Conservation (phyloP, 306 rosid species). For the Senna siamea region DNA sequence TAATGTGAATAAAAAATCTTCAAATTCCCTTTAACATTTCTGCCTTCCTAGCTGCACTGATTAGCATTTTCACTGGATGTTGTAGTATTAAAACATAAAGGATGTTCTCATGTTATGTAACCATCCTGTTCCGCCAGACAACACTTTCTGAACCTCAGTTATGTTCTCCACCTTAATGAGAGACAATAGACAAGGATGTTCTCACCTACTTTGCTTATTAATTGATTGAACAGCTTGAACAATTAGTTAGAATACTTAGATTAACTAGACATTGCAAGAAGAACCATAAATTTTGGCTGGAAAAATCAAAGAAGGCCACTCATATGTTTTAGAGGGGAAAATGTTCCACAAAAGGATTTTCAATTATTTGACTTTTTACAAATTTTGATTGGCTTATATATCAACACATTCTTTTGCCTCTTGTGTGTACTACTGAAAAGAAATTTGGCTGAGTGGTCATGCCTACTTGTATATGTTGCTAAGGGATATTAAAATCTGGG, state of each 20-base stretch:
- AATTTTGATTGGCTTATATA: conserved; percentile 18
- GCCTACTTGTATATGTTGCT: neutral
- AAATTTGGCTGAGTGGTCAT: conserved; percentile 1
- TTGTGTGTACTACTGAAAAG: neutral
- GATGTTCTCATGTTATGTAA: too few species aligned
- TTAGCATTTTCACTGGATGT: too few species aligned
- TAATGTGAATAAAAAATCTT: too few species aligned
- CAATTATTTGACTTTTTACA: conserved; percentile 5
- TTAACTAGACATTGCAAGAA: neutral
- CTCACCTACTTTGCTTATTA: neutral
- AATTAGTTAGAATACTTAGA: conserved; percentile 9
- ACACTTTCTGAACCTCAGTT: too few species aligned
- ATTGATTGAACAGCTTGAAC: neutral
- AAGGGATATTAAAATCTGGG: conserved; percentile 31
- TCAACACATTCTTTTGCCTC: neutral
- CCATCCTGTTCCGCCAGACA: too few species aligned
- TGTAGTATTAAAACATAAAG: too few species aligned
- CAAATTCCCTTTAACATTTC: too few species aligned
- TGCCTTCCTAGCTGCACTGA: too few species aligned
- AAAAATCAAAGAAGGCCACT: neutral
- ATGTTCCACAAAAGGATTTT: neutral
- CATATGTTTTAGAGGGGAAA: neutral
- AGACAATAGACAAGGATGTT: too few species aligned
- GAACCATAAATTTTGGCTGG: neutral
- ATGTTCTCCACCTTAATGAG: too few species aligned